phyloP scores from a whole-genome alignment of 257 asterid genomes.

The Perilla frutescens region DNA sequence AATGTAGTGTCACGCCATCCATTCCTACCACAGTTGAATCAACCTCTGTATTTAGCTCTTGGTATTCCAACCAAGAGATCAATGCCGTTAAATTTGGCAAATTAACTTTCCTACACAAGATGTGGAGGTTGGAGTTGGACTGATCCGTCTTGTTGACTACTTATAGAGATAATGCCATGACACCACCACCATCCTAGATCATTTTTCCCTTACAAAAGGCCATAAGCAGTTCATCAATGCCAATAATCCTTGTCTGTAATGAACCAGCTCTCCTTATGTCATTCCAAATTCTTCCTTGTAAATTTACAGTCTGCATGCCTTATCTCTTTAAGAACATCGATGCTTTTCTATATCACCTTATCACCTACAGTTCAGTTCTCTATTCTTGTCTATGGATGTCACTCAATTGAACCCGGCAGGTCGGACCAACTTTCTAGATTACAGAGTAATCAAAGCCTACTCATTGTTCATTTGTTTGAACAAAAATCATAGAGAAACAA shows the following conservation, averaged over 20 bases:
- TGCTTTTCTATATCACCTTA: not conserved
- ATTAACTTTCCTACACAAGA: not conserved
- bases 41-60: not conserved
- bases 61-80: slow-evolving; percentile 3
- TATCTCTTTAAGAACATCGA: not conserved
- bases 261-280: not conserved
- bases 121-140: not conserved
- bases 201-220: not conserved
- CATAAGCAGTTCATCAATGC: not conserved
- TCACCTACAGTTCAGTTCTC: not conserved
- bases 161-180: not conserved
- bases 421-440: not conserved
- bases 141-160: not conserved
- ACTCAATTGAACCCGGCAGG: not conserved
- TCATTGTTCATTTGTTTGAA: not conserved
- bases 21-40: not conserved
- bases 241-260: not conserved
- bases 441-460: not conserved
- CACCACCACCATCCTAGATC: not conserved
- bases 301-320: not conserved
- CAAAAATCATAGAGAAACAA: not conserved
- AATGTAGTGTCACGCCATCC: not conserved
- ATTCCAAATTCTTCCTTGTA: not conserved
- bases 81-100: not conserved
- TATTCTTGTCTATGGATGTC: not conserved